A percentile compares a stretch with the other conserved stretches of the same genome.
Evolutionary conservation across 345 rosid genomes (phyloP).

Genomic region (Punica granatum): DNA sequence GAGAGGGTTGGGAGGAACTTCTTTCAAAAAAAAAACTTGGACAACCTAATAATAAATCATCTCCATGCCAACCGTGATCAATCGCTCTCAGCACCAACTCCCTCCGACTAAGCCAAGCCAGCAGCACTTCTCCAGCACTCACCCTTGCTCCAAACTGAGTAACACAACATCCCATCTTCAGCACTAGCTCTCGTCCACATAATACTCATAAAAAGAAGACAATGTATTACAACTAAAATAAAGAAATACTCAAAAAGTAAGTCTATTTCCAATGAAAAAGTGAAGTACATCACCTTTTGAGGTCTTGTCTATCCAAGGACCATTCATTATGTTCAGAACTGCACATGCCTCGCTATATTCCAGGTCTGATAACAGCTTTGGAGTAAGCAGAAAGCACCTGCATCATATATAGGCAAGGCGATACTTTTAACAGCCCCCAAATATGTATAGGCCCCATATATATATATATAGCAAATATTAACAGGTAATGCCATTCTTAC

Average conservation of each 20-base stretch:
- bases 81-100: slow-evolving; percentile 3
- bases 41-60: no score
- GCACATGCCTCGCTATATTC: slow-evolving; percentile 90
- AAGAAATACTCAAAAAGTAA: not conserved
- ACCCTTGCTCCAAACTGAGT: slow-evolving; percentile 66
- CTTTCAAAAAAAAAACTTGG: no score
- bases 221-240: no score
- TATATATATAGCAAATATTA: not conserved
- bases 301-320: slow-evolving; percentile 85
- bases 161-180: slow-evolving; percentile 4
- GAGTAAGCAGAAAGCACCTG: slow-evolving; percentile 90
- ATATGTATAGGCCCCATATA: not conserved
- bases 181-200: not conserved
- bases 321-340: slow-evolving; percentile 87
- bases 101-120: slow-evolving; percentile 11
- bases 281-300: slow-evolving; percentile 43
- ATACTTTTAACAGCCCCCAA: not conserved
- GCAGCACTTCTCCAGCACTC: slow-evolving; percentile 63
- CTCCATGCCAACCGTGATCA: no score
- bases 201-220: not conserved
- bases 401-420: slow-evolving; percentile 1
- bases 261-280: not conserved
- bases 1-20: no score
- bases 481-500: slow-evolving; percentile 30
- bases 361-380: slow-evolving; percentile 79